Evolutionary conservation across 1,284 basidiomycete species (phyloP).

Genomic region (Pseudozyma hubeiensis): DNA sequence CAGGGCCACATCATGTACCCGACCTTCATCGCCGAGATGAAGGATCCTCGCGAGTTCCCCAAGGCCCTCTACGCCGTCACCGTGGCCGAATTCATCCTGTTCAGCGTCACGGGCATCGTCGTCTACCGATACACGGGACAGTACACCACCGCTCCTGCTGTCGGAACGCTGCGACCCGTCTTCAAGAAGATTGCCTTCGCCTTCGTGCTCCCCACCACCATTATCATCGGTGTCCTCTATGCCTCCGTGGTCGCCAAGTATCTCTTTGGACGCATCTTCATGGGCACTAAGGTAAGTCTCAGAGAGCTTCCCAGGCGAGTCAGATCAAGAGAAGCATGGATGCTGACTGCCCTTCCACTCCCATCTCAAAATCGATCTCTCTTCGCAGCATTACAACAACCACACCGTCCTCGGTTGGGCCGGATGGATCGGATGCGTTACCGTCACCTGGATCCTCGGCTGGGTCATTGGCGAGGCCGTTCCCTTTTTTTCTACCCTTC

Average conservation of each 20-base stretch:
- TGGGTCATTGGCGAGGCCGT: constrained; percentile 75
- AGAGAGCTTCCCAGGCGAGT: neutral
- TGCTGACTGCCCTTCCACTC: no score
- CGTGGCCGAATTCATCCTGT: constrained; percentile 74
- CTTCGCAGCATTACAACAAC: constrained; percentile 61
- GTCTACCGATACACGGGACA: constrained; percentile 74
- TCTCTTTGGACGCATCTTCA: constrained; percentile 61
- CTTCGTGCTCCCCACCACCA: constrained; percentile 66
- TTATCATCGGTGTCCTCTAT: constrained; percentile 69
- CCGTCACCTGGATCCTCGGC: constrained; percentile 74
- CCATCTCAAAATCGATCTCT: neutral
- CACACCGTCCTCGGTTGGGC: constrained; percentile 76
- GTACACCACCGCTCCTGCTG: constrained; percentile 60
- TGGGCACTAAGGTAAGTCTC: constrained; percentile 40
- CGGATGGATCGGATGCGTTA: constrained; percentile 74
- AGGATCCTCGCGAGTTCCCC: constrained; percentile 76
- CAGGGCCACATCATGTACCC: constrained; percentile 72
- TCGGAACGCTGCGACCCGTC: constrained; percentile 46
- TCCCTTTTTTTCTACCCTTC: constrained; percentile 71
- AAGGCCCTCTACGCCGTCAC: constrained; percentile 72
- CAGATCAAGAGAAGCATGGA: neutral
- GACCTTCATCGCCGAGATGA: constrained; percentile 75
- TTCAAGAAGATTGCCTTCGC: constrained; percentile 65
- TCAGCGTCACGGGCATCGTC: constrained; percentile 73
- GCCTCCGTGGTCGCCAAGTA: constrained; percentile 65